Evolutionary conservation across 805 yeast species (phyloP).

Genomic region (Kazachstania viticola): DNA sequence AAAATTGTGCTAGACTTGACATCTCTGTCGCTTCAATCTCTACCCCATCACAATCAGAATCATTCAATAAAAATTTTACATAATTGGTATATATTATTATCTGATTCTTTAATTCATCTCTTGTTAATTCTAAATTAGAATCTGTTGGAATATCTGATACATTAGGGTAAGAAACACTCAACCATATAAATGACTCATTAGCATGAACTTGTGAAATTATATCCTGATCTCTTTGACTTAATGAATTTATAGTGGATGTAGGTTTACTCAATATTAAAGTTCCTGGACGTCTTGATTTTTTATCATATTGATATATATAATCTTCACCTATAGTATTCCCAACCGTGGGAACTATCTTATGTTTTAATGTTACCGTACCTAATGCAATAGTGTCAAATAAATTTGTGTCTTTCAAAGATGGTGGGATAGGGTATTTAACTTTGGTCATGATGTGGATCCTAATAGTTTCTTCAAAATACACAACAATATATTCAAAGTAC

Average conservation of each 20-base stretch:
- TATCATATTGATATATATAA: not conserved
- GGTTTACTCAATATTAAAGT: not conserved
- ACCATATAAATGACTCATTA: not conserved
- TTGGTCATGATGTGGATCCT: not conserved
- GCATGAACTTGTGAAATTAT: not conserved
- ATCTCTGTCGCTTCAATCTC: not conserved
- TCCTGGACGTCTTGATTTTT: not conserved
- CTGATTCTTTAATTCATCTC: not conserved
- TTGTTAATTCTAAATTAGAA: not conserved
- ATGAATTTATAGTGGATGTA: not conserved
- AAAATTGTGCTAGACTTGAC: no score
- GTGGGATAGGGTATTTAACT: not conserved
- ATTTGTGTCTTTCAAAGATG: not conserved
- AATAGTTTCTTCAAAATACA: not conserved
- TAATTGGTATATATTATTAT: no score
- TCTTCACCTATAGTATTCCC: no score
- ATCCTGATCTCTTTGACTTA: no score
- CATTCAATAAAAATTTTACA: no score
- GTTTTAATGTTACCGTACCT: not conserved
- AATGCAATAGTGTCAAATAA: not conserved
- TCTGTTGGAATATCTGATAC: not conserved
- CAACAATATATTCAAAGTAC: no score
- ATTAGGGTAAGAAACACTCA: not conserved
- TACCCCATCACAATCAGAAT: not conserved
- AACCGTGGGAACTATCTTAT: not conserved